These are phyloP conservation scores for Trichoderma lentiforme DNA, from an alignment of 2,329 filamentous ascomycete species.

Conservation along the genomic window DNA sequence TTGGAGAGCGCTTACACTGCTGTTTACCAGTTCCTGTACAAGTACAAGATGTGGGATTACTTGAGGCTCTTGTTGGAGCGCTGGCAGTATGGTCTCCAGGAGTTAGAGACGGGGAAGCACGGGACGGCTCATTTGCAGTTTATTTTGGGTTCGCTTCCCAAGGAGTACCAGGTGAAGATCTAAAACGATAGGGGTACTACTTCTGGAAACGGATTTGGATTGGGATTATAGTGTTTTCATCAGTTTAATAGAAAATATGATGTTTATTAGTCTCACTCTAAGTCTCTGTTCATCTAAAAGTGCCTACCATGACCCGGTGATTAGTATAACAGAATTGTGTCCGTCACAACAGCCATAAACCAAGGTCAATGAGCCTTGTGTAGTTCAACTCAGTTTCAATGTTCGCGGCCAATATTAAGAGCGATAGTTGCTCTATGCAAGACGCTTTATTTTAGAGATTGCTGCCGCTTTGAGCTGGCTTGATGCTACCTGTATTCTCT, in stretches of 20 bases:
- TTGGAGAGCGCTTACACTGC: not conserved
- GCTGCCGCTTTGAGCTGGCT: not conserved
- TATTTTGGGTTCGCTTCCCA: not conserved
- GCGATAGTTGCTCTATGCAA: not conserved
- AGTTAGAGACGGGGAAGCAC: not conserved
- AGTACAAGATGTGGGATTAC: not conserved
- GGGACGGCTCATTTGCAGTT: not conserved
- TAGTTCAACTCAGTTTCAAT: not conserved
- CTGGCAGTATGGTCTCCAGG: not conserved
- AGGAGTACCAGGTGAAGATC: not conserved
- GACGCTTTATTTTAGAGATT: not conserved
- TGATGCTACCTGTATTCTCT: not conserved
- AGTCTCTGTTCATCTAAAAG: too few relatives aligned
- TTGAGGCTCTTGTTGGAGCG: not conserved
- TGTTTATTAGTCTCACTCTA: not conserved
- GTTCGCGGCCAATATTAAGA: accelerated
- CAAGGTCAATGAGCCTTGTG: not conserved
- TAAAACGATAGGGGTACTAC: not conserved
- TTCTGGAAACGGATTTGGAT: not conserved
- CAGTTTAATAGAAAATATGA: not conserved
- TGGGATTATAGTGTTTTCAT: not conserved
- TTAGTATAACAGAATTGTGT: not conserved
- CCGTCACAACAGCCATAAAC: too few relatives aligned
- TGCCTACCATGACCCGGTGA: not conserved
- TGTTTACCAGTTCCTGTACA: not conserved